phyloP scores from a whole-genome alignment of 2,329 filamentous ascomycete genomes.

The Alternaria ventricosa region DNA sequence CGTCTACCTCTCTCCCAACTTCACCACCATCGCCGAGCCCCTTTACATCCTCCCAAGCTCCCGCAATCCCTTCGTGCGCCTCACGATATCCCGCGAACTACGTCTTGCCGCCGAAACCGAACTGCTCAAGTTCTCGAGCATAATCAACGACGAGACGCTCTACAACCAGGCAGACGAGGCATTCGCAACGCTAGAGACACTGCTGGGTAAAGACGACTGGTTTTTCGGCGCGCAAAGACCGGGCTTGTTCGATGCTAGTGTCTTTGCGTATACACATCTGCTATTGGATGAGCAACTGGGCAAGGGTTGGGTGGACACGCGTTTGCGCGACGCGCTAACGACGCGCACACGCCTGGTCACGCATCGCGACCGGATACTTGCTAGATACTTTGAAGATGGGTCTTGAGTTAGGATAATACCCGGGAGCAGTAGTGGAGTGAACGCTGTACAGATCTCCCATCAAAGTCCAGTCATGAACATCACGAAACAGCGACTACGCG shows the following conservation, averaged over 20 bases:
- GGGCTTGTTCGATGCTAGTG: constrained; percentile 81
- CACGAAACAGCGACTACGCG: background rate
- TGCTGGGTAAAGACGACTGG: constrained; percentile 65
- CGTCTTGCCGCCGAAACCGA: constrained; percentile 75
- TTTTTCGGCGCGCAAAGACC: constrained; percentile 67
- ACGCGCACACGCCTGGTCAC: constrained; percentile 67
- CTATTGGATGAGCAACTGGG: constrained; percentile 69
- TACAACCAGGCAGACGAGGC: constrained; percentile 68
- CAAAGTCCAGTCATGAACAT: background rate
- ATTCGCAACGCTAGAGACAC: constrained; percentile 65
- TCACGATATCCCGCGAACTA: constrained; percentile 70
- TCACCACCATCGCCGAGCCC: constrained; percentile 66
- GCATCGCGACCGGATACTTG: constrained; percentile 67
- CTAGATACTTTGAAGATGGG: constrained; percentile 54
- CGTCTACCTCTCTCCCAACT: constrained; percentile 80
- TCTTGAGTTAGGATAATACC: constrained; percentile 6
- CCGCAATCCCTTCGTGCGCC: constrained; percentile 66
- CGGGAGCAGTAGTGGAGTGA: background rate
- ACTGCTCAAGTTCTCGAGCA: constrained; percentile 68
- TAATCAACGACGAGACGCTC: constrained; percentile 63
- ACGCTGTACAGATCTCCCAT: background rate
- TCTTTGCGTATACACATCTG: constrained; percentile 89
- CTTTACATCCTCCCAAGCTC: constrained; percentile 74
- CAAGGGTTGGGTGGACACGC: constrained; percentile 66
- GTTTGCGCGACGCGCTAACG: constrained; percentile 64